Base-by-base conservation (phyloP, 768 basidiomycete genomes). In the Agaricus sinodeliciosus region DNA sequence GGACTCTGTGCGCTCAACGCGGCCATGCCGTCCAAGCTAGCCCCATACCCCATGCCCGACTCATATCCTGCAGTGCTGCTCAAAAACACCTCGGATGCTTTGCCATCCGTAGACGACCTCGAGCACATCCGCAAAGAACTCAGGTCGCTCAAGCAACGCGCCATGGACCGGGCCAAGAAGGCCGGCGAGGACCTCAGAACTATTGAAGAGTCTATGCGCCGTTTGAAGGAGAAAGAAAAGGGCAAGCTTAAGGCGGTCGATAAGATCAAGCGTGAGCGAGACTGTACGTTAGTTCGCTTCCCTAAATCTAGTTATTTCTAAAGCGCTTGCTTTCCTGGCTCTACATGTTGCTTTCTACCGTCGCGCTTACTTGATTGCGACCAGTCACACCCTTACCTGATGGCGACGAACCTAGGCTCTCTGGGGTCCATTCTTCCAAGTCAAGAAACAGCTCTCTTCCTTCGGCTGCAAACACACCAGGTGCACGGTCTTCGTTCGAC, bases 81-180 rank as follows among this genome's bases (percentile, higher is more conserved):
- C 62, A 84, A 79, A 71, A 79, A 72, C 58, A 75, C 76, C 1
- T 73, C 85, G 52, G 85, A 89, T 52, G 65, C 74, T 11, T 75
- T 92, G 13, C 90, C 90, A 7, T 74, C 83, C 18, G 79, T 80
- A 15, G 83, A 87, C 48, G 90, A 91, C 37, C 80, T 91, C 46
- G 81, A 87, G 54, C 59, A 65, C 18, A 74, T 90, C 18, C 79
- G 84, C 37, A 60, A 71, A 41, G 87, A 90, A 64, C 79, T 92
- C 43, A 70, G 65, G 55, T 56, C 69, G 44, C 67, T 85, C 48
- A 78, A 74, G 60, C 71, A 77, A 59, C 72, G 70, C 62, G 76
- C 80, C 6, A 60, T 81, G 43, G 83, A 84, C 56, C 77, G 86
- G 59, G 79, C 75, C 37, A 82, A 77, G 73, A 90, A 88, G 72